Evolutionary conservation across 148 eudicot genomes (phyloP).

Genomic region (Chenopodium formosanum): DNA sequence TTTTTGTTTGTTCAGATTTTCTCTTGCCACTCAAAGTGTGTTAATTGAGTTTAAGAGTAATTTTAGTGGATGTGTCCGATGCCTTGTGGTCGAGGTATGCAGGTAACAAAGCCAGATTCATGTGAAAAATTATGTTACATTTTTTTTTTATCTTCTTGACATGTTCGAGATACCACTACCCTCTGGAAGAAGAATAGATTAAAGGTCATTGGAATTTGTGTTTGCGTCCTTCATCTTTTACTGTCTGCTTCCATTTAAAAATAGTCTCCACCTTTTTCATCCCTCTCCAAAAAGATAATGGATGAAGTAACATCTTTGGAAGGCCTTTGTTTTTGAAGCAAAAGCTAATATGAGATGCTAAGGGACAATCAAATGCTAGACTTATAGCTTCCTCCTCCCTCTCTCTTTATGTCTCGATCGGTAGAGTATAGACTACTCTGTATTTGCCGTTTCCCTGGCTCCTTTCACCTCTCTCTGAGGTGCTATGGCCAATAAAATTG

Average conservation of each 20-base stretch:
- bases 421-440: too few relatives aligned
- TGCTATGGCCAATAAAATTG: not conserved
- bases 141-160: too few relatives aligned
- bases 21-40: not conserved
- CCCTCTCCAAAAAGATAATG: not conserved
- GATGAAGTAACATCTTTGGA: too few relatives aligned
- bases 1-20: not conserved
- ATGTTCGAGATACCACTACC: not conserved
- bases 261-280: not conserved
- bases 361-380: not conserved
- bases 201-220: not conserved
- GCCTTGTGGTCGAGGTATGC: not conserved
- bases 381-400: too few relatives aligned
- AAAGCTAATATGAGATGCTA: not conserved
- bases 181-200: not conserved
- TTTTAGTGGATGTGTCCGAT: not conserved
- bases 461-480: not conserved
- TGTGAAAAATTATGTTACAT: too few relatives aligned
- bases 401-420: too few relatives aligned
- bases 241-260: not conserved
- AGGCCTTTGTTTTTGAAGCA: not conserved
- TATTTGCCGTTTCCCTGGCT: not conserved
- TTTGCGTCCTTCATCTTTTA: not conserved
- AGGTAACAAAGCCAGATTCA: not conserved
- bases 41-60: not conserved